phyloP scores from a whole-genome alignment of 495 filamentous ascomycete species.

The Neurospora sp. region DNA sequence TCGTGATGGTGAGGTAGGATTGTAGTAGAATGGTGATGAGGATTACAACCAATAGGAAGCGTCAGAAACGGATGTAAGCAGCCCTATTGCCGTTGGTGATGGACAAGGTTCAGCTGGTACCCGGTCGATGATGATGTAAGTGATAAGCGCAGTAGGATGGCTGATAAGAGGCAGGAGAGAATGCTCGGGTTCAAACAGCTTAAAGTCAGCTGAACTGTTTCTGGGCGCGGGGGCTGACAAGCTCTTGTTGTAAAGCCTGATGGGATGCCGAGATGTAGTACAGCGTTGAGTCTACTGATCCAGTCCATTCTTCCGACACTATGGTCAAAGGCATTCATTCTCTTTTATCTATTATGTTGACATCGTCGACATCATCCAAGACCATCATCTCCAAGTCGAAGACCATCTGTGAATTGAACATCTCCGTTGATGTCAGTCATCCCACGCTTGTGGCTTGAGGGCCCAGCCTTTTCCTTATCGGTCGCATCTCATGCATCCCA shows the following conservation, averaged over 20 bases:
- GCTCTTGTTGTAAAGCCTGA: not conserved
- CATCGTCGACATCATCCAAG: not conserved
- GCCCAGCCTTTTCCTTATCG: not conserved
- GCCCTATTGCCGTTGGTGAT: not conserved
- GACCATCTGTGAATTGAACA: not conserved
- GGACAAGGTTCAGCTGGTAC: not conserved
- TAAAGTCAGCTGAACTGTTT: not conserved
- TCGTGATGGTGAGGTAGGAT: not conserved
- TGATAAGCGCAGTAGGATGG: not conserved
- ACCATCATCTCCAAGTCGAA: not conserved
- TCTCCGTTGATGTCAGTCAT: not conserved
- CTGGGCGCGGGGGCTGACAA: not conserved
- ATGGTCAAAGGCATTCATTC: not conserved
- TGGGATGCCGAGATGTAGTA: not conserved
- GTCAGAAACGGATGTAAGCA: not conserved
- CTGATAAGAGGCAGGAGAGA: not conserved
- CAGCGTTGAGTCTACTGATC: not conserved
- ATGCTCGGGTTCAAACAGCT: not conserved
- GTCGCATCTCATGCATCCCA: not conserved
- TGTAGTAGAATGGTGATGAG: not conserved
- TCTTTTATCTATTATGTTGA: not conserved
- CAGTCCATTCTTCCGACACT: not conserved
- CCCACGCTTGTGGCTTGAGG: not conserved
- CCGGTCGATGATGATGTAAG: not conserved
- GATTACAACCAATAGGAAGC: not conserved